Percentiles rank a stretch among this genome's conserved stretches.
These are phyloP conservation scores for Cytidiella melzeri DNA, from an alignment of 768 basidiomycete species.

Conservation along the genomic window DNA sequence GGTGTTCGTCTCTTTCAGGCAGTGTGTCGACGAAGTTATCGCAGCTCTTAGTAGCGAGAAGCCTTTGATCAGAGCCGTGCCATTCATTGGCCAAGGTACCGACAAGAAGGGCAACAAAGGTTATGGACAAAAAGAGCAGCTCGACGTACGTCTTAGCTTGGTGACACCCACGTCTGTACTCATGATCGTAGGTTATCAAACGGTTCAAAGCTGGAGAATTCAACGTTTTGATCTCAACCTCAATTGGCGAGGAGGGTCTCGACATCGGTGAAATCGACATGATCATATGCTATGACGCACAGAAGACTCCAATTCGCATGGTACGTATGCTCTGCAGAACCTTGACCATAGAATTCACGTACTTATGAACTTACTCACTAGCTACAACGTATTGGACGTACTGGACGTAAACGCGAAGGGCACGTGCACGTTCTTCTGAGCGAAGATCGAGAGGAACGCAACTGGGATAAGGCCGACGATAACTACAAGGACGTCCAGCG, in stretches of 20 bases:
- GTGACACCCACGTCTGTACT: not conserved
- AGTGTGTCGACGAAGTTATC: conserved; percentile 89
- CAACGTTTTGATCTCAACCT: conserved; percentile 93
- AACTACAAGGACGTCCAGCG: conserved; percentile 87
- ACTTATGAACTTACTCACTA: conserved; percentile 25
- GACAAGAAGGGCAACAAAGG: conserved; percentile 86
- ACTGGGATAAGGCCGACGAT: conserved; percentile 83
- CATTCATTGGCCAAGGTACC: conserved; percentile 87
- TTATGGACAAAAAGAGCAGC: conserved; percentile 84
- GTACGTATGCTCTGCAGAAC: conserved; percentile 36
- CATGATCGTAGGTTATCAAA: conserved; percentile 61
- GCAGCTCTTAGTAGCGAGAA: conserved; percentile 66
- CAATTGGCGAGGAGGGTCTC: conserved; percentile 95
- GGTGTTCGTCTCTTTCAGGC: conserved; percentile 90
- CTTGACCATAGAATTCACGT: not conserved
- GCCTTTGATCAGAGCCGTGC: conserved; percentile 74
- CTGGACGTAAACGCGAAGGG: conserved; percentile 88
- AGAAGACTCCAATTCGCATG: conserved; percentile 95
- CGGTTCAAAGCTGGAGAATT: conserved; percentile 83
- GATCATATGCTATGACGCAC: conserved; percentile 94
- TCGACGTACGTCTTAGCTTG: conserved; percentile 49
- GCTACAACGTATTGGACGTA: conserved; percentile 95
- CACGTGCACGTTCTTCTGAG: conserved; percentile 88
- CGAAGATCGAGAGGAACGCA: conserved; percentile 84
- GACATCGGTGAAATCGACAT: conserved; percentile 98